phyloP scores from a whole-genome alignment of 2,329 filamentous ascomycete genomes.

The Xylariaceae sp. region DNA sequence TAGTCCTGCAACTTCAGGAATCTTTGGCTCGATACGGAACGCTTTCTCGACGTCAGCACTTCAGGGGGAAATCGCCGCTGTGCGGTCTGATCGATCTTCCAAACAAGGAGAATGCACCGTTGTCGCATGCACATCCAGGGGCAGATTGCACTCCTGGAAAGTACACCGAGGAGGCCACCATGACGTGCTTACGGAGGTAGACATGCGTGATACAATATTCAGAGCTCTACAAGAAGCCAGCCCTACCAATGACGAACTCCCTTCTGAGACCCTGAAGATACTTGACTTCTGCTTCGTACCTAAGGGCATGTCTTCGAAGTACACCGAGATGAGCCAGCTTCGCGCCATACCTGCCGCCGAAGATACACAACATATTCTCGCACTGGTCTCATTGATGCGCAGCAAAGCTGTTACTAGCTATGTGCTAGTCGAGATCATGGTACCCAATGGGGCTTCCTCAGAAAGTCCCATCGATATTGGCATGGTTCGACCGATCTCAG shows the following conservation, averaged over 20 bases:
- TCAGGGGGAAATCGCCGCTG: slow-evolving; percentile 74
- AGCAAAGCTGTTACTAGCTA: slow-evolving; percentile 57
- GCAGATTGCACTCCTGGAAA: slow-evolving; percentile 79
- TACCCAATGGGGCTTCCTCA: slow-evolving; percentile 44
- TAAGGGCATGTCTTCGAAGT: slow-evolving; percentile 45
- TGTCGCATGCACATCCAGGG: slow-evolving; percentile 72
- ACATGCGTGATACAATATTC: slow-evolving; percentile 62
- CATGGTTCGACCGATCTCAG: slow-evolving; percentile 64
- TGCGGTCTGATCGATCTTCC: slow-evolving; percentile 66
- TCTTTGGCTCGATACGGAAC: slow-evolving; percentile 78
- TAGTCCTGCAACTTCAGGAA: slow-evolving; percentile 54
- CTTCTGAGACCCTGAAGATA: slow-evolving; percentile 62
- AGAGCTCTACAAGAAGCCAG: slow-evolving; percentile 55
- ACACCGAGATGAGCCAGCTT: slow-evolving; percentile 46
- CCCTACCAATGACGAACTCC: slow-evolving; percentile 42
- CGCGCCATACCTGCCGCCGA: slow-evolving; percentile 46
- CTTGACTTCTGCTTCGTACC: slow-evolving; percentile 74
- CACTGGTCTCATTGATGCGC: slow-evolving; percentile 55
- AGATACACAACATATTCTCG: slow-evolving; percentile 54
- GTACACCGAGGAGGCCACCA: slow-evolving; percentile 84
- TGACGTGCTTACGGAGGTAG: slow-evolving; percentile 66
- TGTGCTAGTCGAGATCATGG: slow-evolving; percentile 66
- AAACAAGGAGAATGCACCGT: slow-evolving; percentile 81
- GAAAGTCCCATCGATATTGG: slow-evolving; percentile 46
- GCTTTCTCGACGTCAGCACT: slow-evolving; percentile 66